phyloP scores from a whole-genome alignment of 2,329 filamentous ascomycete genomes.

The Trichophaea hybrida region DNA sequence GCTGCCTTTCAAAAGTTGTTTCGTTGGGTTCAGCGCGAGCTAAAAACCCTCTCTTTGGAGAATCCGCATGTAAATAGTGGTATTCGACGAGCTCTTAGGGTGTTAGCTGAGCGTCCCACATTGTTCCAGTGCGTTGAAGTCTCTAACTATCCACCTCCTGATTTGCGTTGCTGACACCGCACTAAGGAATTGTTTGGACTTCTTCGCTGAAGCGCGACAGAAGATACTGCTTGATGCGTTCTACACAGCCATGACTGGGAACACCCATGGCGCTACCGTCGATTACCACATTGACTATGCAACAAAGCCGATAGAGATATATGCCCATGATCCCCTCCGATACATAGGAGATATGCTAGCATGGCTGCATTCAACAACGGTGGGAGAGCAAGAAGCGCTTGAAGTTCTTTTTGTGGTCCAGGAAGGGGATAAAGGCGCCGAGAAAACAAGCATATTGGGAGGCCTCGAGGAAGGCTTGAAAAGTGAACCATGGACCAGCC shows the following conservation, averaged over 20 bases:
- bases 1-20: conserved; percentile 90
- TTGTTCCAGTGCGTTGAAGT: conserved; percentile 53
- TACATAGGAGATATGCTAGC: conserved; percentile 97
- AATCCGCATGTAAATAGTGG: conserved; percentile 84
- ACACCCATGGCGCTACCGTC: conserved; percentile 24
- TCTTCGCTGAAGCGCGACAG: conserved; percentile 81
- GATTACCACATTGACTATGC: conserved; percentile 36
- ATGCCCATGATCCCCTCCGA: conserved; percentile 80
- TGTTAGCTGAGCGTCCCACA: conserved; percentile 75
- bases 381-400: conserved; percentile 83
- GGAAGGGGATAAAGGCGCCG: conserved; percentile 47
- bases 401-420: conserved; percentile 85
- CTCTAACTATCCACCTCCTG: not conserved
- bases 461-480: conserved; percentile 66
- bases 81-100: conserved; percentile 68
- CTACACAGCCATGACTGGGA: conserved; percentile 71
- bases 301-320: conserved; percentile 83
- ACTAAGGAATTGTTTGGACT: conserved; percentile 60
- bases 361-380: conserved; percentile 86
- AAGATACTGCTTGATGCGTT: conserved; percentile 78
- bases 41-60: conserved; percentile 82
- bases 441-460: conserved; percentile 45
- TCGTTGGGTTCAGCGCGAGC: conserved; percentile 85
- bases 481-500: conserved; percentile 62
- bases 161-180: conserved; percentile 1